Conservation (phyloP, 2,329 filamentous ascomycete species). For the Cylindrodendrum hubeiense region DNA sequence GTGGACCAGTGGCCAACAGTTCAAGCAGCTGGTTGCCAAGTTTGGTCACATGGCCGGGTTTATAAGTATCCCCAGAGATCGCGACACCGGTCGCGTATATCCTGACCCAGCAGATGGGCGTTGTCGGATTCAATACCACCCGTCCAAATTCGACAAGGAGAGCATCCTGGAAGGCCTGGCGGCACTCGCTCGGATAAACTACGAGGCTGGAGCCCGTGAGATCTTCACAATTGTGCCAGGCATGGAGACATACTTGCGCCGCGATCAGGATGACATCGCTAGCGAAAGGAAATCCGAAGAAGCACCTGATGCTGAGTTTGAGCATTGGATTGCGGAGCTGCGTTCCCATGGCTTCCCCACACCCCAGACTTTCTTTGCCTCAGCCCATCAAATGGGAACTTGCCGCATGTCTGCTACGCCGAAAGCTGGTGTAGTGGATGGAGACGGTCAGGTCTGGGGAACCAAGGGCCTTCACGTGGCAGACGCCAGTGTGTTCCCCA, state of each 20-base stretch:
- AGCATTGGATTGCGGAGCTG: slow-evolving; percentile 50
- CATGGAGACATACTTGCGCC: slow-evolving; percentile 68
- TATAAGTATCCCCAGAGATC: slow-evolving; percentile 18
- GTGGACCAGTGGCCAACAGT: slow-evolving; percentile 13
- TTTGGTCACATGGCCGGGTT: slow-evolving; percentile 14
- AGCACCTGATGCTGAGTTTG: slow-evolving; percentile 57
- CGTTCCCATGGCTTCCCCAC: slow-evolving; percentile 2
- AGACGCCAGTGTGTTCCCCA: slow-evolving; percentile 78
- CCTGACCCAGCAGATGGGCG: slow-evolving; percentile 11
- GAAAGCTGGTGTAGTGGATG: slow-evolving; percentile 64
- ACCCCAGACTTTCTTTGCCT: slow-evolving; percentile 63
- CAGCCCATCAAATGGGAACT: slow-evolving; percentile 81
- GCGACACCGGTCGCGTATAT: slow-evolving; percentile 16
- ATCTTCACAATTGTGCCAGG: slow-evolving; percentile 74
- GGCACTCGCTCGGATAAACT: slow-evolving; percentile 77
- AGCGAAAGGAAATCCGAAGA: slow-evolving; percentile 54
- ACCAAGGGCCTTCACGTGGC: slow-evolving; percentile 71
- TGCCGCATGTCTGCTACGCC: slow-evolving; percentile 72
- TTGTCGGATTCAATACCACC: slow-evolving; percentile 62
- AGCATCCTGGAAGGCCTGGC: slow-evolving; percentile 76
- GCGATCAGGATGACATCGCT: not conserved
- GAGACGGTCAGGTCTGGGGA: slow-evolving; percentile 70
- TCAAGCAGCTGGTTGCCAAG: slow-evolving; percentile 14
- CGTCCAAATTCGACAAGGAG: slow-evolving; percentile 74
- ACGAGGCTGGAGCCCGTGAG: slow-evolving; percentile 78